Base-by-base conservation (phyloP, 179 eudicot species). In the Carnegiea gigantea region DNA sequence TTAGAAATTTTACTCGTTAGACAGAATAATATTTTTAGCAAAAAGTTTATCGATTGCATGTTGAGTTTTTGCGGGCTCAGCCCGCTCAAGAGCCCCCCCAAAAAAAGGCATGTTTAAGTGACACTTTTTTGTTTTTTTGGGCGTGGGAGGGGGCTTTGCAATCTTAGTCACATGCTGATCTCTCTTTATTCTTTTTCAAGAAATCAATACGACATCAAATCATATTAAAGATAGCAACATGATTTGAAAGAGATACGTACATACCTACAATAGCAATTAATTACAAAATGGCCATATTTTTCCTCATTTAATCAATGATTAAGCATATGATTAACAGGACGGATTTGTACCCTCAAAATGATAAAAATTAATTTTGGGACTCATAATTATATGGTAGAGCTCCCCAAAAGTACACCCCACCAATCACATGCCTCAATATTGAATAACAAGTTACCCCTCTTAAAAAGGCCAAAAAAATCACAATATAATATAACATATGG, bases 381-480 rank as follows among this genome's bases (percentile, higher is more conserved):
- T 62, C 12, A 62, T 62, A 62, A 62, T 11, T 20, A 23, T 62
- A 23, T 83, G 80, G 72, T 84, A 77, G 83, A 65, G 73, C 54
- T 68, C 44, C 80, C 20, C 17, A 24, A 51, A 79, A 75, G 72
- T 82, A 40, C 70, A 79, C 79, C 81, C 82, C 53, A 85, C 49
- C 75, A 75, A 82, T 85, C 85, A 85, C 87, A 85, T 85, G 87
- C 85, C 53, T 49, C 87, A 85, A 85, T 82, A 60, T 82, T 79
- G 84, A 68, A 13, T 76, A 24, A 15, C 46, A 64, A 83, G 68
- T 79, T 76, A 68, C 77, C 73, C 72, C 70, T 73, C 73, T 21
- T 62, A 78, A 81, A 51, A 51, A 51, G 15, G 18, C 0, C 3
- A 51, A 51, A 17, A 51, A 51, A 51, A 68, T 67, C 17, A 67